Evolutionary conservation across 2,329 filamentous ascomycete species (phyloP), one percentile per base, ranked within the genome.

Genomic region (Venturia asperata): DNA sequence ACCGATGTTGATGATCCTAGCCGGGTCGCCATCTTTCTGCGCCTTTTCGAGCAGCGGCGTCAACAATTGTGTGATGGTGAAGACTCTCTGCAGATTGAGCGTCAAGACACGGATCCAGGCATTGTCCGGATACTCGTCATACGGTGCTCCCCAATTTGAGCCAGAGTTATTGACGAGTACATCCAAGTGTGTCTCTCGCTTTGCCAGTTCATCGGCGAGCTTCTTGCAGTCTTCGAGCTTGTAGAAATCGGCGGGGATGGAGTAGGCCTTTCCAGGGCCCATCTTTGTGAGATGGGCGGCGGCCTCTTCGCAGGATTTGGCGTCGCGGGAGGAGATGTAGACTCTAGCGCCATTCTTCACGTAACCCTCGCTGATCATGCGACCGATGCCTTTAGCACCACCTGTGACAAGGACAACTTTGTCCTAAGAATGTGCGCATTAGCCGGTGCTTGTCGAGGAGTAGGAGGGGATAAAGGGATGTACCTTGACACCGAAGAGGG

Each of bases 271-370:
- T 65, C 85, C 85, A 65, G 78, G 80, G 69, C 83, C 80, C 39
- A 83, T 78, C 68, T 79, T 76, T 68, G 82, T 84, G 65, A 86
- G 74, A 58, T 83, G 83, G 1, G 84, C 82, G 41, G 77, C 82
- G 21, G 86, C 83, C 61, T 87, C 79, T 71, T 80, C 78, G 75
- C 85, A 86, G 34, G 79, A 77, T 55, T 83, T 85, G 19, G 84
- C 85, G 41, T 88, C 87, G 30, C 85, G 81, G 6, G 85, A 87
- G 6, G 85, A 85, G 68, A 91, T 87, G 78, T 89, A 90, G 6
- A 90, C 87, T 68, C 83, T 87, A 19, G 80, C 81, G 65, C 85
- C 85, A 74, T 87, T 87, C 65, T 78, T 73, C n/a, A 87, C 80
- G 74, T 86, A 88, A 66, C 85, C 86, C 65, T 85, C 79, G 41